Base-by-base conservation (phyloP, 2,329 filamentous ascomycete species). In the Lojkania enalia region DNA sequence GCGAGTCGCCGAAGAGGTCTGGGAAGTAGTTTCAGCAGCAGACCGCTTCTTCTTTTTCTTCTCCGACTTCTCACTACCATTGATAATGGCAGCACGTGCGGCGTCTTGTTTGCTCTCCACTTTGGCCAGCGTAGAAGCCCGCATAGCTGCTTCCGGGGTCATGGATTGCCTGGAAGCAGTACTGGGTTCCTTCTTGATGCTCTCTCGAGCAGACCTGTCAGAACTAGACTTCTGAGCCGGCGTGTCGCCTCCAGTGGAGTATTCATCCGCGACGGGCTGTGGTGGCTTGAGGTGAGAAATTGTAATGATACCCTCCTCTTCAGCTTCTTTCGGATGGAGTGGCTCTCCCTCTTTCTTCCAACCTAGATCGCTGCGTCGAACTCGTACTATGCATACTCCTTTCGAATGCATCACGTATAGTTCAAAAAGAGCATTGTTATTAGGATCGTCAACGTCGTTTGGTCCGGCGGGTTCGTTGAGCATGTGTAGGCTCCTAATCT, bases 361-460 rank as follows among this genome's bases (percentile, higher is more conserved):
- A 20, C 95, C 94, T 37, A 99, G 77, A 70, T 97, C 92, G 39
- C 85, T 83, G 66, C 92, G 89, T 68, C 87, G 92, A 67, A 99
- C 84, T 52, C 84, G 85, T 41, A 97, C 69, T 60, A 88, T 92
- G 14, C 91, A 91, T n/a, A 97, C 90, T 49, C 94, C 94, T 73
- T 90, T 95, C 9, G 94, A 96, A 70, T 99, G 92, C 86, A 96
- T 95, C 21, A 90, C 87, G 67, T 99, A 99, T 7, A 99, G 79
- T 74, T 99, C 94, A 62, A 99, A 97, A 12, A 96, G 74, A 0
- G 86, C 84, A 13, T 83, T 82, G 52, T 94, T 87, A 16, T 86
- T 84, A 1, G 75, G 71, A 15, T 71, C 69, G 18, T 77, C 77
- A 29, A 82, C 80, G 48, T 83, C 77, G 5, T 78, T 73, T 57